Evolutionary conservation across 1,284 basidiomycete species (phyloP).

Genomic region (Trametes polyzona): DNA sequence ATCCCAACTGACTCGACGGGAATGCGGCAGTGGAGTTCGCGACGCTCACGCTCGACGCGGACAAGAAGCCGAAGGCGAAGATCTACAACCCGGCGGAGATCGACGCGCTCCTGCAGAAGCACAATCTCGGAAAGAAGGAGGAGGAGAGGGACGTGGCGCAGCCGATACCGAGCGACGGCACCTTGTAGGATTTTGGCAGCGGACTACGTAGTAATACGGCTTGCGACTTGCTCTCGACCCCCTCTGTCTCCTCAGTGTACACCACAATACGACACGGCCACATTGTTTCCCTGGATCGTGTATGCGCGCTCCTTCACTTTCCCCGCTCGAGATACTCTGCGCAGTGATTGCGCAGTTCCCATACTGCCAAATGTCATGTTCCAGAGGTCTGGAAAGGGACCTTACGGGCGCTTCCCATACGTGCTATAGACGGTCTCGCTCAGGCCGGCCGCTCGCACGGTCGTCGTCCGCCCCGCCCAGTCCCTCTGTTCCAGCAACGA

Average conservation of each 20-base stretch:
- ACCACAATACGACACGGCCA: too few relatives aligned
- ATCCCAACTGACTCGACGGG: conserved; percentile 1
- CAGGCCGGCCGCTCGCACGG: conserved; percentile 2
- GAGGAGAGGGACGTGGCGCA: conserved; percentile 76
- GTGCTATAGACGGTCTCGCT: background rate
- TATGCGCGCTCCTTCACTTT: too few relatives aligned
- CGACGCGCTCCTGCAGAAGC: conserved; percentile 81
- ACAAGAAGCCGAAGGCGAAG: conserved; percentile 86
- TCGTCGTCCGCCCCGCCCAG: background rate
- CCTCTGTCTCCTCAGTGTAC: background rate
- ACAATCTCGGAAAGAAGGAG: conserved; percentile 88
- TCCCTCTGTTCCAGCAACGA: background rate
- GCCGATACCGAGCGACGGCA: conserved; percentile 34
- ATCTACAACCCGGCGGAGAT: conserved; percentile 94
- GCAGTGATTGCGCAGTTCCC: background rate
- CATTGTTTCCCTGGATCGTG: too few relatives aligned
- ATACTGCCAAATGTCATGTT: background rate
- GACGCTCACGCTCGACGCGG: conserved; percentile 85
- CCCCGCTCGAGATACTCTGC: too few relatives aligned
- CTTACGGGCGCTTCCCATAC: background rate
- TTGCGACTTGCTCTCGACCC: background rate
- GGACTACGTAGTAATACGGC: too few relatives aligned
- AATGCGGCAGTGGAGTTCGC: conserved; percentile 94
- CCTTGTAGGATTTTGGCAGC: conserved; percentile 15
- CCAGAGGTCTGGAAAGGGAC: background rate